phyloP scores from a whole-genome alignment of 768 basidiomycete species.

The Suillus lakei region DNA sequence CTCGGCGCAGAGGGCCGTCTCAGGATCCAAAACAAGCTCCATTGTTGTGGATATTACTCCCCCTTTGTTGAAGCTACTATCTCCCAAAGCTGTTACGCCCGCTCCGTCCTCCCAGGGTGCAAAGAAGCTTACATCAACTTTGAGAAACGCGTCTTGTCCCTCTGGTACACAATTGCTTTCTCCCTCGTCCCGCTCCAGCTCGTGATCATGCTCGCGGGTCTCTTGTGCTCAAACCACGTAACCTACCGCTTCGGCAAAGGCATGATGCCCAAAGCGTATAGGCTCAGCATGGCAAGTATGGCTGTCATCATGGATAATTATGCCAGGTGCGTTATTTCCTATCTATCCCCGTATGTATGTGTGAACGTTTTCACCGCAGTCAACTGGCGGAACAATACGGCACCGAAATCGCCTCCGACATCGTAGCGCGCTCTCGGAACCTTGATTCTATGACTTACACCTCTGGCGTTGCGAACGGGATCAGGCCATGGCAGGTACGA shows the following conservation, averaged over 20 bases:
- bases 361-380: slow-evolving; percentile 35
- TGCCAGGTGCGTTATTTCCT: slow-evolving; percentile 56
- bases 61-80: slow-evolving; percentile 83
- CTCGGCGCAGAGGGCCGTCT: slow-evolving; percentile 65
- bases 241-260: slow-evolving; percentile 89
- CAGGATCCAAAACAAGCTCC: slow-evolving; percentile 71
- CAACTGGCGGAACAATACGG: slow-evolving; percentile 81
- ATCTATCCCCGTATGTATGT: neutral
- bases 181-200: slow-evolving; percentile 72
- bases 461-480: neutral
- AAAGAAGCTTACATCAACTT: slow-evolving; percentile 66
- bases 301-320: slow-evolving; percentile 87
- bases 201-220: slow-evolving; percentile 59
- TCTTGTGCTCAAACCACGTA: slow-evolving; percentile 83
- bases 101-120: slow-evolving; percentile 75
- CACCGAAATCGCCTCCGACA: slow-evolving; percentile 61
- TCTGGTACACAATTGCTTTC: slow-evolving; percentile 73
- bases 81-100: slow-evolving; percentile 73
- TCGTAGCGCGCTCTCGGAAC: slow-evolving; percentile 59
- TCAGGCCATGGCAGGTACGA: slow-evolving; percentile 1
- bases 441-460: slow-evolving; percentile 34
- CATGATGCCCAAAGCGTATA: slow-evolving; percentile 60
- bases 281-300: slow-evolving; percentile 74
- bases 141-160: slow-evolving; percentile 55
- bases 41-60: slow-evolving; percentile 83